Conservation (phyloP, 768 basidiomycete genomes). For the Xerocomellus dryophilus region DNA sequence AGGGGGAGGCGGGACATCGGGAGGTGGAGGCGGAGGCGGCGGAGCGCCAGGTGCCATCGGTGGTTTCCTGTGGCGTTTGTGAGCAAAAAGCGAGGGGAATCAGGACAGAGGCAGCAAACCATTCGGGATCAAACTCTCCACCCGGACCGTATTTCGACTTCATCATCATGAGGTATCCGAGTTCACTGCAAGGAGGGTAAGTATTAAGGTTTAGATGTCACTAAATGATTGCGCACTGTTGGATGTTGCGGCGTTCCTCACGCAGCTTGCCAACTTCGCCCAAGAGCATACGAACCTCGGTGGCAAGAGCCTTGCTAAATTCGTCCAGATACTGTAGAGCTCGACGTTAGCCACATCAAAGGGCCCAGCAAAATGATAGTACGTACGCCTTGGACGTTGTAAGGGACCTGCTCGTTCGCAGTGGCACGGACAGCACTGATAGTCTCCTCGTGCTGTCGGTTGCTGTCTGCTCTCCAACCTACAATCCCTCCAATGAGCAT, state of each 20-base stretch:
- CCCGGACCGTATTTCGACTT: constrained; percentile 80
- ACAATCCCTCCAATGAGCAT: constrained; percentile 13
- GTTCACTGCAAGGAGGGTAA: constrained; percentile 48
- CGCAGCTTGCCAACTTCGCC: constrained; percentile 81
- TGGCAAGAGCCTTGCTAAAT: constrained; percentile 80
- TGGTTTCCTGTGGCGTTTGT: constrained; percentile 42
- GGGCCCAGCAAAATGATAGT: neutral
- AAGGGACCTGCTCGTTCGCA: constrained; percentile 73
- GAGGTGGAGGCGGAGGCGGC: constrained; percentile 45
- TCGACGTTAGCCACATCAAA: constrained; percentile 3
- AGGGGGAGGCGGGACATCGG: constrained; percentile 42
- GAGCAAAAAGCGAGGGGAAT: neutral
- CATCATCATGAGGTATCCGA: constrained; percentile 67
- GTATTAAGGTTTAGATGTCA: neutral
- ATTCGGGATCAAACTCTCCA: constrained; percentile 82
- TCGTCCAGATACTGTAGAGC: constrained; percentile 74
- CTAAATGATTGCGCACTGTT: constrained; percentile 57
- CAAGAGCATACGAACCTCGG: constrained; percentile 80
- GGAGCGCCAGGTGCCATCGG: constrained; percentile 35
- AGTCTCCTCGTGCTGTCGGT: constrained; percentile 63
- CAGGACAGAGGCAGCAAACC: constrained; percentile 42
- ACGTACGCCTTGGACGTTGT: constrained; percentile 79
- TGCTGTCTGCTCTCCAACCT: constrained; percentile 71
- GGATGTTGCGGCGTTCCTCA: constrained; percentile 71
- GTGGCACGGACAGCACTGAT: constrained; percentile 66